A percentile compares a stretch with the other conserved stretches of the same genome.
These are phyloP conservation scores for Tetrahymena thermophila DNA, from an alignment of 73 alveolate genomes.

Conservation along the genomic window DNA sequence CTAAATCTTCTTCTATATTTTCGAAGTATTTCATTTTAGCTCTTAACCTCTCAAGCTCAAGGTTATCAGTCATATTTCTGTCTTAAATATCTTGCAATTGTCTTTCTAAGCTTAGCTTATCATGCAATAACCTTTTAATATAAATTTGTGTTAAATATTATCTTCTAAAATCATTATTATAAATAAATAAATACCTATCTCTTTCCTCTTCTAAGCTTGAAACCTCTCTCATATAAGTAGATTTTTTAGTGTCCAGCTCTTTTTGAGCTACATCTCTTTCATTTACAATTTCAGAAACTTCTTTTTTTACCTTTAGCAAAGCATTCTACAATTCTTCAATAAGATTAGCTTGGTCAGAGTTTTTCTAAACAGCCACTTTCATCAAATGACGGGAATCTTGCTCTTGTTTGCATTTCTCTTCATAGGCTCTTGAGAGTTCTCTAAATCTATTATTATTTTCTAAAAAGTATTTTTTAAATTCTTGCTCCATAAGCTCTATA, in stretches of 20 bases:
- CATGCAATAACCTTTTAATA: neutral
- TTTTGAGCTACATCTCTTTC: slow-evolving; percentile 23
- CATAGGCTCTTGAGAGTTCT: slow-evolving; percentile 1
- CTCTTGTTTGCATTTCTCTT: slow-evolving; percentile 5
- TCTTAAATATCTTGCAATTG: neutral
- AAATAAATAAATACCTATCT: neutral
- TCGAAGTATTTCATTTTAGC: neutral
- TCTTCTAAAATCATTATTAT: neutral
- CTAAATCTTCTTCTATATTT: neutral
- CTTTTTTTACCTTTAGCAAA: slow-evolving; percentile 16
- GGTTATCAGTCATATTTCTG: neutral
- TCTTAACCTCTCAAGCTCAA: neutral
- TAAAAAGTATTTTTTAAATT: neutral
- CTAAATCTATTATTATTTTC: slow-evolving; percentile 23
- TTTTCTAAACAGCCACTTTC: neutral
- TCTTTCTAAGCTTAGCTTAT: neutral
- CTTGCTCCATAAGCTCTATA: neutral
- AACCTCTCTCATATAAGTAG: neutral
- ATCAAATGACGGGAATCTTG: neutral
- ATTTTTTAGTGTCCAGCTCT: neutral
- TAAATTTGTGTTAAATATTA: neutral
- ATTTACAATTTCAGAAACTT: neutral
- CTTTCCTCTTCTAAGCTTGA: neutral
- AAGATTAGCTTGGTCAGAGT: neutral
- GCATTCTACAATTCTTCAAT: slow-evolving; percentile 21